Base-by-base conservation (phyloP, 805 yeast genomes). In the Cyberlindnera mrakii region DNA sequence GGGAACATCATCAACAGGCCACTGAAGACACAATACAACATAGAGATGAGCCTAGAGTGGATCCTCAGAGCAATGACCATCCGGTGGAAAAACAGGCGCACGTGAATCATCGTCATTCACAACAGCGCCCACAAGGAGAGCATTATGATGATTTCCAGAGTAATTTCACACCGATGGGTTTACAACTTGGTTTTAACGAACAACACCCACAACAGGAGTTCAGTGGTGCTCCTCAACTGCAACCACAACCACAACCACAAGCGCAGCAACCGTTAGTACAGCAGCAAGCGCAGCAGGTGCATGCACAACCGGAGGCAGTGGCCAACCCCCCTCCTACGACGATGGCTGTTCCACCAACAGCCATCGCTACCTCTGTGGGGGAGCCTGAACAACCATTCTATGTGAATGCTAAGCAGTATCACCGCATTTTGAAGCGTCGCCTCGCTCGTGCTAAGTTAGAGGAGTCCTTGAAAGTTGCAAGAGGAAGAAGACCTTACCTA, bases 351-450 rank as follows among this genome's bases (percentile, higher is more conserved):
- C 45, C 33, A 6, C 8, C 27, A 6, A 23, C 27, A 23, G 27
- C 27, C 10, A 23, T 9, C 8, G 8, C 27, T 23, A 23, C 27
- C 8, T 3, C 27, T 23, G 8, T 23, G 5, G 27, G 27, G 27
- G 27, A 23, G 27, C 27, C 27, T 1, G 96, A 90, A 59, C 96
- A 91, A 63, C 99, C 98, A 1, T 89, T 89, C 58, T 93, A 93
- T 57, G 99, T 93, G 35, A 93, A 93, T 62, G 99, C 99, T 9
- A 93, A 93, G 63, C 99, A 93, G 58, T 93, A 93, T 56, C 96
- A 93, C 57, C 79, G 99, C 35, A 93, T 93, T 15, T 67, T 93
- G 53, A 93, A 93, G 62, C 75, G 99, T 58, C 77, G 99, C 54
- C 75, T 89, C 35, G 98, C 99, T 0, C 72, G 99, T 41, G 97